Evolutionary conservation across 345 rosid genomes (phyloP).

Genomic region (Barbarea vulgaris): DNA sequence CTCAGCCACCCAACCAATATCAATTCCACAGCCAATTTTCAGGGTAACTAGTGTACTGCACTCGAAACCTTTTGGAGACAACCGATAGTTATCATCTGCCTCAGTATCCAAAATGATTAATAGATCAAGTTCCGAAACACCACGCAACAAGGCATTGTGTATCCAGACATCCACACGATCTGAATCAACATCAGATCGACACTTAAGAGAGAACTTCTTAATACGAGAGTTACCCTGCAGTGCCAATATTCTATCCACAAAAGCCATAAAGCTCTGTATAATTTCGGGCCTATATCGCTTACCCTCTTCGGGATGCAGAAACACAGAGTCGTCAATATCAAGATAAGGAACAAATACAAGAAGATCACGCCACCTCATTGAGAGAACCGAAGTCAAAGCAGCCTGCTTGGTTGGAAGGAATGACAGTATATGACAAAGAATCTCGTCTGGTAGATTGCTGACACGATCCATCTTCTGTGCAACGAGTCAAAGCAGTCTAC

Average conservation of each 20-base stretch:
- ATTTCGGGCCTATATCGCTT: not conserved
- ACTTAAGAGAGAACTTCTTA: not conserved
- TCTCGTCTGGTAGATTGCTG: not conserved
- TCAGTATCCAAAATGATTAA: not conserved
- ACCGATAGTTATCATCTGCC: not conserved
- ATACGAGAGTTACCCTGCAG: not conserved
- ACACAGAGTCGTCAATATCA: not conserved
- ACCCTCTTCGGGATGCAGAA: not conserved
- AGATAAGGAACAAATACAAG: not conserved
- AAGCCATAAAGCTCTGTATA: not conserved
- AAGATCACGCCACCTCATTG: not conserved
- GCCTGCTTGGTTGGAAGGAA: not conserved
- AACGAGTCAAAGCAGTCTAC: not conserved
- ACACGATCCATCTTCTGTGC: not conserved
- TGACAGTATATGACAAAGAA: not conserved
- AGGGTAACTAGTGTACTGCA: not conserved
- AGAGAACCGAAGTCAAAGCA: not conserved
- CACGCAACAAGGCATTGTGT: not conserved
- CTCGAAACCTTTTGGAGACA: not conserved
- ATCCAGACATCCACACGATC: slow-evolving; percentile 4
- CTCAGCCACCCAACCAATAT: not conserved
- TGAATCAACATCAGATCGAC: not conserved
- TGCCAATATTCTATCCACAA: not conserved
- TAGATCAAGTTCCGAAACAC: not conserved
- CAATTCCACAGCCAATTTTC: not conserved